Percentiles rank a stretch among this genome's conserved stretches.
Evolutionary conservation across 441 rosid species (phyloP).

Genomic region (Jatropha multifida): DNA sequence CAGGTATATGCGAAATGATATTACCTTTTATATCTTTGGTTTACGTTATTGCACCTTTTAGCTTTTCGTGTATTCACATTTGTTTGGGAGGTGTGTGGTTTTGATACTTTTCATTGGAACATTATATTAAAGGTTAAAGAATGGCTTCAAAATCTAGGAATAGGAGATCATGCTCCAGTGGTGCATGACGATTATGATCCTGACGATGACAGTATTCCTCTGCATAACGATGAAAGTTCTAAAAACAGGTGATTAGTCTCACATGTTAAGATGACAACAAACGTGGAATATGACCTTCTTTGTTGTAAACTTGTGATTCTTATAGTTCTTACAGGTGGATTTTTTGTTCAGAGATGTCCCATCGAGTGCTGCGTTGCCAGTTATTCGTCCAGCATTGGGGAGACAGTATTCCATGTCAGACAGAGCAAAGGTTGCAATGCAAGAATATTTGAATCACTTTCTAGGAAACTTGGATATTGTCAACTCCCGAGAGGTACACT

Average conservation of each 20-base stretch:
- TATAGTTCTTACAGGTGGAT: slow-evolving; percentile 39
- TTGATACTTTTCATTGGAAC: slow-evolving; percentile 54
- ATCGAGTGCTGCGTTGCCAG: slow-evolving; percentile 92
- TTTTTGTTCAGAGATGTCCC: slow-evolving; percentile 92
- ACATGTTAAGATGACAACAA: slow-evolving; percentile 14
- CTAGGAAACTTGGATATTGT: slow-evolving; percentile 94
- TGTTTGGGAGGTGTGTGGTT: slow-evolving; percentile 32
- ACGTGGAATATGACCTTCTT: slow-evolving; percentile 1
- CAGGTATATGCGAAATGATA: slow-evolving; percentile 49
- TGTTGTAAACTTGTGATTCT: slow-evolving; percentile 16
- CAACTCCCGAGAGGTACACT: slow-evolving; percentile 90
- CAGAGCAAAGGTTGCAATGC: slow-evolving; percentile 96
- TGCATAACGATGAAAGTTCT: slow-evolving; percentile 76
- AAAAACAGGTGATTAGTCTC: slow-evolving; percentile 63
- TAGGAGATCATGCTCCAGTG: slow-evolving; percentile 75
- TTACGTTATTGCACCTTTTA: not conserved
- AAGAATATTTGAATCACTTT: slow-evolving; percentile 90
- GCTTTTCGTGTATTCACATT: not conserved
- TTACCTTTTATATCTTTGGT: not conserved
- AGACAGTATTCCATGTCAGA: slow-evolving; percentile 93
- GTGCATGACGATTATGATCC: slow-evolving; percentile 85
- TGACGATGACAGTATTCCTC: slow-evolving; percentile 69
- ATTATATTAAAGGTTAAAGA: slow-evolving; percentile 92
- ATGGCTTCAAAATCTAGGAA: slow-evolving; percentile 99
- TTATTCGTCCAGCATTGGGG: slow-evolving; percentile 89